Base-by-base conservation (phyloP, 257 asterid species). In the Nicotiana obtusifolia region DNA sequence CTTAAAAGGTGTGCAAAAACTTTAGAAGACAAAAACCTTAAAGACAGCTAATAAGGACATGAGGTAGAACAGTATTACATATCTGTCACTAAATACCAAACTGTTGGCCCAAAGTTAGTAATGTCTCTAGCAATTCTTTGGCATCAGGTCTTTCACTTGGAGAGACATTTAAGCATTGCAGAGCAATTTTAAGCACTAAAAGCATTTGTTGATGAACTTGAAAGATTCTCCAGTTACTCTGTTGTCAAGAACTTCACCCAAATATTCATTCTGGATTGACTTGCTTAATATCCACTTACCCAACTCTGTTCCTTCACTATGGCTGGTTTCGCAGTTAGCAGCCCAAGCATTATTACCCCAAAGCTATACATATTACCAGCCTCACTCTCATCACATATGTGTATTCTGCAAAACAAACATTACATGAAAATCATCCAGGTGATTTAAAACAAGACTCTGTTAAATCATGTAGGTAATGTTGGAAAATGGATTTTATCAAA, bases 81-180 rank as follows among this genome's bases (percentile, higher is more conserved):
- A 69, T 67, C 16, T 69, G 78, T 41, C 59, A 44, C 56, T 57
- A 78, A 19, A 78, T 57, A 16, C 69, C 69, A 11, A 81, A 30
- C 5, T 69, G 56, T 31, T 41, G 54, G 37, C 44, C 80, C 61
- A 79, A 31, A 19, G 53, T 56, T 54, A 56, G 83, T 44, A 78
- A 68, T 52, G 28, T 79, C 14, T 52, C 28, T 66, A 54, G 81
- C 56, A 78, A 0, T 79, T 59, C 33, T 26, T 47, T 52, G 26
- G 86, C 83, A 68, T 78, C 76, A 30, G 83, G 86, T 37, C 86
- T 78, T 78, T 83, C 76, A 4, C 64, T 64, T 15, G 83, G 65
- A 59, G 66, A 79, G 41, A 19, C 44, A 44, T 47, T 68, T 10
- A 79, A 30, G 44, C 83, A 68, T 49, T 6, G 65, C 81, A 75